A percentile compares a stretch with the other conserved stretches of the same genome.
phyloP scores from a whole-genome alignment of 2,329 filamentous ascomycete genomes.

The Albifimbria verrucaria region DNA sequence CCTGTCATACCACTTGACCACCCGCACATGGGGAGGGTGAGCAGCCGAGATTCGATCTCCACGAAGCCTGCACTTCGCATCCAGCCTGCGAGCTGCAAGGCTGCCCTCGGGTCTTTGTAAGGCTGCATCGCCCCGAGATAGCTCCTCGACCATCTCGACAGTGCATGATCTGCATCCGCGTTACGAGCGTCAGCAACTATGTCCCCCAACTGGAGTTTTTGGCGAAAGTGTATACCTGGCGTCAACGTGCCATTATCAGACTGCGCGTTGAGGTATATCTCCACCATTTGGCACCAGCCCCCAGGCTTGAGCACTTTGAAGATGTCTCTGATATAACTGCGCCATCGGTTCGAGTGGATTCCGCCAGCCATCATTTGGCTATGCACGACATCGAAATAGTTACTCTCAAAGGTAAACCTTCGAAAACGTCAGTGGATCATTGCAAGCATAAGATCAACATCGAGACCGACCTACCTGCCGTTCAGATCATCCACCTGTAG shows the following conservation, averaged over 20 bases:
- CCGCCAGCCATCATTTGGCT: conserved; percentile 71
- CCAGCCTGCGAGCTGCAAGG: conserved; percentile 56
- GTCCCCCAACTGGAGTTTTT: conserved; percentile 16
- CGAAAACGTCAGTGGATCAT: background rate
- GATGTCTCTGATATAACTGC: conserved; percentile 72
- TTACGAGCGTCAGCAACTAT: conserved; percentile 3
- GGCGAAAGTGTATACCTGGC: conserved; percentile 37
- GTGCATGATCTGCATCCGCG: conserved; percentile 52
- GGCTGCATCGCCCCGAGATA: conserved; percentile 61
- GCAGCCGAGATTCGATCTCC: conserved; percentile 62
- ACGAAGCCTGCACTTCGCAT: conserved; percentile 63
- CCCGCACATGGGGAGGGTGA: conserved; percentile 65
- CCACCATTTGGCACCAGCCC: conserved; percentile 87
- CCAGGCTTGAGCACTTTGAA: conserved; percentile 66
- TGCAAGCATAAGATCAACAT: conserved; percentile 5
- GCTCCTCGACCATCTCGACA: conserved; percentile 64
- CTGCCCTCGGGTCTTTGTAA: conserved; percentile 63
- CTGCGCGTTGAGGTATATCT: conserved; percentile 81
- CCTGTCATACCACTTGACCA: conserved; percentile 61
- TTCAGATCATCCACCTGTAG: conserved; percentile 73
- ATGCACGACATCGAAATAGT: conserved; percentile 79
- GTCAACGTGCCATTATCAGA: conserved; percentile 80
- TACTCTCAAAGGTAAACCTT: conserved; percentile 64
- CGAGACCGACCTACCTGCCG: conserved; percentile 41
- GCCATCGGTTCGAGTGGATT: conserved; percentile 71